Base-by-base conservation (phyloP, 306 rosid species). In the Luffa acutangula region DNA sequence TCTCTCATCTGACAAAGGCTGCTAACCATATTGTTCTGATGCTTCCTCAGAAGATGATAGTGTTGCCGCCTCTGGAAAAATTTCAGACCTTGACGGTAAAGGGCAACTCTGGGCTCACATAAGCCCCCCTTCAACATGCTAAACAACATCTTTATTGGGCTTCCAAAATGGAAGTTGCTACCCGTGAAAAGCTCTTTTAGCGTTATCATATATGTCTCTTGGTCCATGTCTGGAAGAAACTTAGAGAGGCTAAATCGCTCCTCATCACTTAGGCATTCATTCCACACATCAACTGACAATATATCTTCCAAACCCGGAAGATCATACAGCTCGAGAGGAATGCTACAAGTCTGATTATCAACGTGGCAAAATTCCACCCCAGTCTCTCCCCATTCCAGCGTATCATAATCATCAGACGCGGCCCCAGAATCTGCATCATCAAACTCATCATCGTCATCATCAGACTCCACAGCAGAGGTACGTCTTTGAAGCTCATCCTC, bases 361-460 rank as follows among this genome's bases (percentile, higher is more conserved):
- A 96, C 84, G 80, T 93, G 99, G 79, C 98, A 96, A 90, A 93
- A 96, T 87, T 96, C 99, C 7, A 89, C 98, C 11, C 96, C 90
- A 0, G 96, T 93, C 81, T 96, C 99, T 64, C 98, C 98, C 87
- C 93, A 85, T 87, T 96, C 98, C 79, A 96, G 87, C 85, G 93
- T 87, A 88, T 96, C 99, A 88, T 91, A 96, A 87, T 96, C 99
- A 83, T 96, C 99, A 4, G 99, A 96, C 76, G 98, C 99, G 0
- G 99, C 98, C 86, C 99, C 98, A 4, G 99, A 96, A 84, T 96
- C 98, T 0, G 96, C 99, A 83, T 96, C 98, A 76, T 91, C 94
- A 82, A 88, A 91, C 79, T 96, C 99, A 7, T 93, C 99, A 2
- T 91, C 98, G 1, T 91, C 97, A 9, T 96, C 98, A 14, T 96